Evolutionary conservation across 192 early-diverging fungal species (phyloP).

Genomic region (Coemansia nantahalensis): DNA sequence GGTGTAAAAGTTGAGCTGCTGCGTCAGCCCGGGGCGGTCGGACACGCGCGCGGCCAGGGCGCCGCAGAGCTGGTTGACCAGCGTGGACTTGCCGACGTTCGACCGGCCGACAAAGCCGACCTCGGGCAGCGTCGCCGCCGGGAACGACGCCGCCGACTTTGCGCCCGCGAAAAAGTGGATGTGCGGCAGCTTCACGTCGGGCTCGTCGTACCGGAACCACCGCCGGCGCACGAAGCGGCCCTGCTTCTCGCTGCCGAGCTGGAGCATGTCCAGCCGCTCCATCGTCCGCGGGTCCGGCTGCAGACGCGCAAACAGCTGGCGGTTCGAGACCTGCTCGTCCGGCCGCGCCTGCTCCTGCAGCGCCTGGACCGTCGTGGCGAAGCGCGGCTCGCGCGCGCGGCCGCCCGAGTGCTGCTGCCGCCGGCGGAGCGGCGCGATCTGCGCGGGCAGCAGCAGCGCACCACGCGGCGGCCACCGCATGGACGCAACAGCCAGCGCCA

Average conservation of each 20-base stretch:
- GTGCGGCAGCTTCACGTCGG: constrained; percentile 40
- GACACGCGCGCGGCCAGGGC: constrained; percentile 63
- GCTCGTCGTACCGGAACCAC: constrained; percentile 49
- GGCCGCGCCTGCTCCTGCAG: constrained; percentile 17
- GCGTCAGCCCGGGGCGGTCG: constrained; percentile 73
- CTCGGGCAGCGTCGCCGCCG: constrained; percentile 37
- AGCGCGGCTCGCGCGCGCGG: background rate
- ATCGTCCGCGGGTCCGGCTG: constrained; percentile 31
- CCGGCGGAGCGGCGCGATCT: background rate
- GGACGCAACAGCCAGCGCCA: background rate
- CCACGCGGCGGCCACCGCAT: background rate
- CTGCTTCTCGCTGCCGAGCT: constrained; percentile 39
- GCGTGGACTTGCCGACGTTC: constrained; percentile 79
- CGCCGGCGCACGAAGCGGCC: constrained; percentile 43
- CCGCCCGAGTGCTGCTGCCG: background rate
- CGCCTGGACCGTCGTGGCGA: constrained; percentile 28
- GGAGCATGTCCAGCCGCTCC: constrained; percentile 41
- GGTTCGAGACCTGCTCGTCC: constrained; percentile 28
- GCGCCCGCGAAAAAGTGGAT: constrained; percentile 52
- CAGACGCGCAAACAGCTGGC: constrained; percentile 41
- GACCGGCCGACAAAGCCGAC: constrained; percentile 62
- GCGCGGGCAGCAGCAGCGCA: background rate
- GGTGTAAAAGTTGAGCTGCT: constrained; percentile 77
- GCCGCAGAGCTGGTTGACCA: constrained; percentile 66
- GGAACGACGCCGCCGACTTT: constrained; percentile 38